Base-by-base conservation (phyloP, 1,139 yeast species). In the Blastobotrys serpentis region DNA sequence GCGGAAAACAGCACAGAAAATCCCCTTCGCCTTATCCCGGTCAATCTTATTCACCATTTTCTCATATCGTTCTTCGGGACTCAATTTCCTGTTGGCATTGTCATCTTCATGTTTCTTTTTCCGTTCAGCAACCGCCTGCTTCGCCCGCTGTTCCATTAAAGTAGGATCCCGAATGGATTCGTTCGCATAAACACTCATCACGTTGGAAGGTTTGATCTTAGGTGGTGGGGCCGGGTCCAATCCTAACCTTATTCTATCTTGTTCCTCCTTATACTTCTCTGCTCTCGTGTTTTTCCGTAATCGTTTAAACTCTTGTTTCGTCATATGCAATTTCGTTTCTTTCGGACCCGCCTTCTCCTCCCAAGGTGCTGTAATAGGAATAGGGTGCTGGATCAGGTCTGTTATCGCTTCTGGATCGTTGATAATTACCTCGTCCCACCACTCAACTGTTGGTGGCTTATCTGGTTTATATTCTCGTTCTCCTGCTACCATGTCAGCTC, bases 151-250 rank as follows among this genome's bases (percentile, higher is more conserved):
- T 61, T 92, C 98, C 57, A 90, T 83, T 3, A 81, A 80, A 0
- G 98, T 92, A 0, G 98, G 98, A 61, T 92, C 96, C 53, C 77
- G 75, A 42, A 89, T 84, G n/a, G 94, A 87, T 53, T 86, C 95
- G 60, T 87, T 83, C 2, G 96, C 86, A 43, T 84, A 72, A 0
- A 88, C 96, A 56, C 78, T 84, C 89, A 87, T 86, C 64, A 90
- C 74, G 62, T 90, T 92, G 41, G 84, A 79, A 46, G 88, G 70
- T 59, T 84, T 87, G 25, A 90, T 87, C 65, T 90, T 92, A 2
- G 97, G 96, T 4, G 85, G 84, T 0, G 96, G 97, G 2, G 95
- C 86, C 0, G 95, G 85, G 44, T 84, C 89, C 19, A 90, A 69
- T 0, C 98, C 98, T 4, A 87, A 70, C 53, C 82, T 77, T 23